Percentiles rank a stretch among this genome's conserved stretches.
phyloP scores from a whole-genome alignment of 441 rosid species.

The Euphorbia celastroides region DNA sequence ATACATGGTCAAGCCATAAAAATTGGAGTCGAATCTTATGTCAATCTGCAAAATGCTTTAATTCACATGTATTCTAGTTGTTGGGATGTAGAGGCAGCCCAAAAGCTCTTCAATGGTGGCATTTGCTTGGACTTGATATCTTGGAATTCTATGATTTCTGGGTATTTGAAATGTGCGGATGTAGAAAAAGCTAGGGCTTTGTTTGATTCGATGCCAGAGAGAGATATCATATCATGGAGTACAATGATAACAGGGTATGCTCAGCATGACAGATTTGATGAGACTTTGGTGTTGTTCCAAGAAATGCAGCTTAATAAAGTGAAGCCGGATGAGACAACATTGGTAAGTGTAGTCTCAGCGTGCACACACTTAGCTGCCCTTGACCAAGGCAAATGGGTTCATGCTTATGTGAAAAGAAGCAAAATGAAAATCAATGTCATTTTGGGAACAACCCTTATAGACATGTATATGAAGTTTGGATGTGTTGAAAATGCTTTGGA shows the following conservation, averaged over 20 bases:
- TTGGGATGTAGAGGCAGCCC: slow-evolving; percentile 33
- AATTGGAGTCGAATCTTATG: slow-evolving; percentile 37
- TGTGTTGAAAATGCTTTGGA: slow-evolving; percentile 47
- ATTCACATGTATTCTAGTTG: slow-evolving; percentile 52
- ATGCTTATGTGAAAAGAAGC: slow-evolving; percentile 39
- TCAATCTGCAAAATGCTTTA: slow-evolving; percentile 57
- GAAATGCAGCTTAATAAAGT: slow-evolving; percentile 44
- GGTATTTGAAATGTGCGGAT: slow-evolving; percentile 37
- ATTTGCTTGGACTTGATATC: slow-evolving; percentile 40
- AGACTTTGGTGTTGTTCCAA: slow-evolving; percentile 40
- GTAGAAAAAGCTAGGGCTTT: slow-evolving; percentile 43
- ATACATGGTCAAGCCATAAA: slow-evolving; percentile 37
- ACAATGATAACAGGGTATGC: slow-evolving; percentile 54
- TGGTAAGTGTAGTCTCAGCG: slow-evolving; percentile 48
- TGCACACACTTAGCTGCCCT: slow-evolving; percentile 50
- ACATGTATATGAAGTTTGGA: slow-evolving; percentile 63
- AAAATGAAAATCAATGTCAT: slow-evolving; percentile 34
- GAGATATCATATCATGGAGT: slow-evolving; percentile 52
- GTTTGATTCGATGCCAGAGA: slow-evolving; percentile 46
- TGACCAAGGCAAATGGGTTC: slow-evolving; percentile 53
- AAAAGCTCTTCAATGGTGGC: slow-evolving; percentile 34
- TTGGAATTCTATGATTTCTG: slow-evolving; percentile 64
- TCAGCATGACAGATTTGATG: slow-evolving; percentile 33
- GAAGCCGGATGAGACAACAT: slow-evolving; percentile 41
- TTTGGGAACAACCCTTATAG: slow-evolving; percentile 46